phyloP scores from a whole-genome alignment of 495 filamentous ascomycete genomes.

The Neurospora sp. region DNA sequence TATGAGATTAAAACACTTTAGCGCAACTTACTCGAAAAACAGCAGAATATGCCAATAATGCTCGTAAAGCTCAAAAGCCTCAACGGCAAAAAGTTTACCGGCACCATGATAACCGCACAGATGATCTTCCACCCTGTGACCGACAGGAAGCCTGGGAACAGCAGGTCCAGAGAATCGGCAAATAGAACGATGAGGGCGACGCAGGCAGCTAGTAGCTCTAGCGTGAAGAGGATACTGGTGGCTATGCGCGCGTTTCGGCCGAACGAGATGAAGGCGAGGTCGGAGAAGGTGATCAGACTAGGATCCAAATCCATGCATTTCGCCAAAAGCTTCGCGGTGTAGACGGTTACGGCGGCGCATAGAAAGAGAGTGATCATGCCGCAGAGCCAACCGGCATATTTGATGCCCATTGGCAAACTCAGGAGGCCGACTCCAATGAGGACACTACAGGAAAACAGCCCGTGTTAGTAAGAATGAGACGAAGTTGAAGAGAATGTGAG shows the following conservation, averaged over 20 bases:
- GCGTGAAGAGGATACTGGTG: constrained; percentile 74
- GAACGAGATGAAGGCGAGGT: constrained; percentile 87
- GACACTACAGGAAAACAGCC: constrained; percentile 33
- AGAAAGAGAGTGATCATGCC: constrained; percentile 67
- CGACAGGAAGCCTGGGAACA: constrained; percentile 61
- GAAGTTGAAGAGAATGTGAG: not conserved
- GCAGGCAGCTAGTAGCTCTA: constrained; percentile 82
- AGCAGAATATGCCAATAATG: constrained; percentile 80
- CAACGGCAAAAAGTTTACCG: constrained; percentile 78
- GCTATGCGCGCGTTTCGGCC: constrained; percentile 71
- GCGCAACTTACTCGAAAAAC: constrained; percentile 63
- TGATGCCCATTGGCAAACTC: constrained; percentile 80
- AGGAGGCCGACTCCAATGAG: constrained; percentile 86
- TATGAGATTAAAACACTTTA: not conserved
- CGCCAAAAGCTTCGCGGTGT: constrained; percentile 78
- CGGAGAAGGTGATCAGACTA: constrained; percentile 74
- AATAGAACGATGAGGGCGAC: constrained; percentile 91
- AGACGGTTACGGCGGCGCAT: constrained; percentile 65
- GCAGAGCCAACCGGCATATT: constrained; percentile 83
- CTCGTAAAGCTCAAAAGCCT: constrained; percentile 81
- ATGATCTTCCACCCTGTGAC: constrained; percentile 76
- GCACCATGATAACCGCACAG: constrained; percentile 70
- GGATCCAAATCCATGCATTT: constrained; percentile 81
- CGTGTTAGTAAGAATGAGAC: constrained; percentile 10
- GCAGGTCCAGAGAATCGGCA: constrained; percentile 72